Evolutionary conservation across 2,329 filamentous ascomycete genomes (phyloP).

Genomic region (Colletotrichum cuscutae): DNA sequence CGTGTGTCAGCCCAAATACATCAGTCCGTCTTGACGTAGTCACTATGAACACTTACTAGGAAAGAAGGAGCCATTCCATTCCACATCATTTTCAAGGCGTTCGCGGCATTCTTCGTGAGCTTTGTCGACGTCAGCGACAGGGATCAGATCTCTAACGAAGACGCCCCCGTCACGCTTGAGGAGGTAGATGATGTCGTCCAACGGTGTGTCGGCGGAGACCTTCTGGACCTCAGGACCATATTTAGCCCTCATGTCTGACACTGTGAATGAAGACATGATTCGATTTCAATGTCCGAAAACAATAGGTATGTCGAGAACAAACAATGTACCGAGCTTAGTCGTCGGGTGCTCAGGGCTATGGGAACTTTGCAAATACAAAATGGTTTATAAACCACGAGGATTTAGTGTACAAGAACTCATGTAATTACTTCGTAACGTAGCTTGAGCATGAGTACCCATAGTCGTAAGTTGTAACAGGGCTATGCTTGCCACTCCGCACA

Average conservation of each 20-base stretch:
- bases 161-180: slow-evolving; percentile 30
- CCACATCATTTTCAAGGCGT: slow-evolving; percentile 22
- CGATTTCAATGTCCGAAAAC: background rate
- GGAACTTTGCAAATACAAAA: background rate
- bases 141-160: slow-evolving; percentile 9
- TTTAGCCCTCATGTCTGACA: background rate
- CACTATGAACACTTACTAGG: slow-evolving; percentile 4
- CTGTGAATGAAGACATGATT: too few species aligned
- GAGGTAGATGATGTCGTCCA: slow-evolving; percentile 21
- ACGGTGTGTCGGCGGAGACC: background rate
- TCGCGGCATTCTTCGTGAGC: slow-evolving; percentile 21
- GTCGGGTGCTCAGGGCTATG: background rate
- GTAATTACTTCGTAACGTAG: too few species aligned
- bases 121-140: slow-evolving; percentile 12
- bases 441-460: background rate
- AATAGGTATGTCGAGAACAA: background rate
- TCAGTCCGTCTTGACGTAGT: background rate
- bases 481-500: background rate
- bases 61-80: slow-evolving; percentile 30
- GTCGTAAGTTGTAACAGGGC: background rate
- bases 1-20: background rate
- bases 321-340: background rate
- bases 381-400: background rate
- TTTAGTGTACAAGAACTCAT: background rate
- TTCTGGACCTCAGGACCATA: slow-evolving; percentile 27